Conservation (phyloP, 768 basidiomycete species). For the Boletus subparvulus region DNA sequence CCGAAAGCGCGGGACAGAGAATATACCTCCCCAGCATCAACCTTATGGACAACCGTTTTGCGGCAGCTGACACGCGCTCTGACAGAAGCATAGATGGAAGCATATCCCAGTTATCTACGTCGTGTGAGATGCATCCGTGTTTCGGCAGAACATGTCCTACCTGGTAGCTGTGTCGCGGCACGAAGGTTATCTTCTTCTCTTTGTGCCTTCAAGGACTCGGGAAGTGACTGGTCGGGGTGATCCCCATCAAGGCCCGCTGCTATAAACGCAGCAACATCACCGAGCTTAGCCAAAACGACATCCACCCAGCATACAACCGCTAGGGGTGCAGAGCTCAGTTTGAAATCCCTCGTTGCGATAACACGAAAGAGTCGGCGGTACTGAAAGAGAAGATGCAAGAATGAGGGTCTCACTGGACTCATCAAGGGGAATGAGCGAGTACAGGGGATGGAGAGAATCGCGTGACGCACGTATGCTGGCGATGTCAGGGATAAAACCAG, state of each 20-base stretch:
- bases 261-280: conserved; percentile 36
- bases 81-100: conserved; percentile 48
- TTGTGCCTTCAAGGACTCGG: conserved; percentile 38
- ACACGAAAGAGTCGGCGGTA: conserved; percentile 50
- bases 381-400: conserved; percentile 46
- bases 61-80: conserved; percentile 53
- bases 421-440: conserved; percentile 7
- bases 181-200: conserved; percentile 51
- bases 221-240: conserved; percentile 13
- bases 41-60: conserved; percentile 56
- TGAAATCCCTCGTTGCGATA: conserved; percentile 38
- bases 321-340: conserved; percentile 20
- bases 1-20: conserved; percentile 41
- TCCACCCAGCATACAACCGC: conserved; percentile 67
- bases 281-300: conserved; percentile 53
- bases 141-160: conserved; percentile 32
- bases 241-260: conserved; percentile 24
- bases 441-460: neutral
- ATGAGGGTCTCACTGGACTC: conserved; percentile 31
- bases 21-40: conserved; percentile 58
- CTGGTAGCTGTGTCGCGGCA: conserved; percentile 69
- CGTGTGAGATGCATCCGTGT: conserved; percentile 10
- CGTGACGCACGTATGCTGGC: conserved; percentile 22
- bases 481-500: conserved; percentile 10
- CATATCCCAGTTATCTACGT: conserved; percentile 53